Percentiles rank a stretch among this genome's conserved stretches.
phyloP scores from a whole-genome alignment of 116 monocot species.

The Papilionanthe hybrid region DNA sequence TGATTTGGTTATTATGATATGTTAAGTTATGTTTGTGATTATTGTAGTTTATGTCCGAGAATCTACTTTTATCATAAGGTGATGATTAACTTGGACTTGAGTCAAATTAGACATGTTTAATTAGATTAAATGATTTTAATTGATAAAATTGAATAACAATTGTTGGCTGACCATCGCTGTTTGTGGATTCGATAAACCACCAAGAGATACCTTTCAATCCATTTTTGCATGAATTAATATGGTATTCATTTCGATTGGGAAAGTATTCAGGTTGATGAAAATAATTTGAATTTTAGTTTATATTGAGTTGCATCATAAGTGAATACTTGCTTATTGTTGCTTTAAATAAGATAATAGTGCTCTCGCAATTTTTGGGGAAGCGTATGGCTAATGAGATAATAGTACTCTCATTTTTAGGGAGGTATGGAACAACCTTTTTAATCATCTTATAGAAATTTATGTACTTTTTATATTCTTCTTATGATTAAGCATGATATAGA shows the following conservation, averaged over 20 bases:
- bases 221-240: not conserved
- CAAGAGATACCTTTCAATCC: not conserved
- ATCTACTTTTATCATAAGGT: not conserved
- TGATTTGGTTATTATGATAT: not conserved
- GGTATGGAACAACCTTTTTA: not conserved
- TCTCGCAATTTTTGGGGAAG: not conserved
- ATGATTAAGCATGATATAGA: not conserved
- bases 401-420: not conserved
- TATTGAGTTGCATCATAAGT: not conserved
- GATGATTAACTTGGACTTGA: not conserved
- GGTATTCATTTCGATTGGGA: not conserved
- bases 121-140: not conserved
- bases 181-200: not conserved
- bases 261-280: not conserved
- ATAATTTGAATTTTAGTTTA: not conserved
- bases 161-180: not conserved
- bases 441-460: not conserved
- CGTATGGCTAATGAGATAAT: not conserved
- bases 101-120: not conserved
- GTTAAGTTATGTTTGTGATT: not conserved
- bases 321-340: not conserved
- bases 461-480: not conserved
- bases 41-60: not conserved
- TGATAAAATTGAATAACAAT: not conserved
- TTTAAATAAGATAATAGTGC: not conserved